Conservation (phyloP, 2,329 filamentous ascomycete species). For the Polychaeton citri region DNA sequence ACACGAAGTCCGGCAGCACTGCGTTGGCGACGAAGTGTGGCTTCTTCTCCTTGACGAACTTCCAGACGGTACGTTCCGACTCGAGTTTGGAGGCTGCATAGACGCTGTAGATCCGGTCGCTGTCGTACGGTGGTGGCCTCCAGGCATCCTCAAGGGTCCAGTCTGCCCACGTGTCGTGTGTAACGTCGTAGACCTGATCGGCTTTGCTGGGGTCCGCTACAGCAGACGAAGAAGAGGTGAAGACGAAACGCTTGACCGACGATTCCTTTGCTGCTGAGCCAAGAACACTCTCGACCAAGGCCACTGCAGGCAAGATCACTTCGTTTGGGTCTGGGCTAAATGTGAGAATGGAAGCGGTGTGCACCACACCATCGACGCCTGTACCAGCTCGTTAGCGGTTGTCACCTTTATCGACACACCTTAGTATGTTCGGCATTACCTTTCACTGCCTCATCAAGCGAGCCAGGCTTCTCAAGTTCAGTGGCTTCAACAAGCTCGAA, state of each 20-base stretch:
- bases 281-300: constrained; percentile 23
- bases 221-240: constrained; percentile 29
- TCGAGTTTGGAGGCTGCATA: constrained; percentile 36
- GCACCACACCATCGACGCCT: constrained; percentile 31
- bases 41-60: constrained; percentile 30
- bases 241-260: constrained; percentile 30
- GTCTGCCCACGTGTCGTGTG: neutral
- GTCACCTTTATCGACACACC: neutral
- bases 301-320: constrained; percentile 29
- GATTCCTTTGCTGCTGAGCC: constrained; percentile 28
- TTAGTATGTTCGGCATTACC: constrained; percentile 10
- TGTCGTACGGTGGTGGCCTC: constrained; percentile 18
- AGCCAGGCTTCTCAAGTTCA: constrained; percentile 24
- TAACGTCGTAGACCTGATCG: constrained; percentile 21
- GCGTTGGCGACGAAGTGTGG: constrained; percentile 33
- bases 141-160: constrained; percentile 19
- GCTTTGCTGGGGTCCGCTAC: constrained; percentile 22
- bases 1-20: constrained; percentile 16
- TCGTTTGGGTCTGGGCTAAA: constrained; percentile 28
- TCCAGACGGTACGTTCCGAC: constrained; percentile 34
- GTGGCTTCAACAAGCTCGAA: constrained; percentile 28
- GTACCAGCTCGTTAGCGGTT: neutral
- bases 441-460: constrained; percentile 28
- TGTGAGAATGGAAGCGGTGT: constrained; percentile 31
- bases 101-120: constrained; percentile 15